These are phyloP conservation scores for Monilinia polystroma DNA, from an alignment of 2,329 filamentous ascomycete species.

Conservation along the genomic window DNA sequence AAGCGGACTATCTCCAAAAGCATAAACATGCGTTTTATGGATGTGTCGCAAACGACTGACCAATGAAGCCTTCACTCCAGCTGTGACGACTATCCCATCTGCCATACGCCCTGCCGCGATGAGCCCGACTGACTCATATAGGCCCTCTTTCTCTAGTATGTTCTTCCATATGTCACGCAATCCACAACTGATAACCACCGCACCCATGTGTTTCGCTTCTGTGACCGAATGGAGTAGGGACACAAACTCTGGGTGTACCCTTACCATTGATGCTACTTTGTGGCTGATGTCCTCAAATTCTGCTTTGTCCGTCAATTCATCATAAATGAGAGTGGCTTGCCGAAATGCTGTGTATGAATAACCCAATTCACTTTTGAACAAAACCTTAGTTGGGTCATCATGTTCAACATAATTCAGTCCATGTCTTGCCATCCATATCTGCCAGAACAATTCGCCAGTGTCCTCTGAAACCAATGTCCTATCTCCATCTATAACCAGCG, in stretches of 20 bases:
- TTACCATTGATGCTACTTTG: conserved; percentile 44
- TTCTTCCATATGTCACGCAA: conserved; percentile 54
- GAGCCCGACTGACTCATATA: conserved; percentile 48
- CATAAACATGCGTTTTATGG: conserved; percentile 47
- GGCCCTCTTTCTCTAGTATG: conserved; percentile 47
- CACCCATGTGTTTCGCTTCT: conserved; percentile 43
- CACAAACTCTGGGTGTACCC: conserved; percentile 50
- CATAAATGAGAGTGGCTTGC: conserved; percentile 54
- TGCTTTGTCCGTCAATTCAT: conserved; percentile 44
- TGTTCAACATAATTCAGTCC: conserved; percentile 19
- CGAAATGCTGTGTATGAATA: conserved; percentile 57
- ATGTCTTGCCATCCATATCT: conserved; percentile 26
- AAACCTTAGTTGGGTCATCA: conserved; percentile 41
- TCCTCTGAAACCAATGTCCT: conserved; percentile 54
- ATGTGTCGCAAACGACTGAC: conserved; percentile 44
- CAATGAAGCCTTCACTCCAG: conserved; percentile 50
- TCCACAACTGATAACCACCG: conserved; percentile 56
- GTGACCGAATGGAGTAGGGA: conserved; percentile 44
- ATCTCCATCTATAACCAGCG: conserved; percentile 59
- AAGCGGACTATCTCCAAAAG: conserved; percentile 59
- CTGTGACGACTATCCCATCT: conserved; percentile 52
- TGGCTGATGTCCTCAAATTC: conserved; percentile 49
- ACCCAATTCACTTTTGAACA: conserved; percentile 49
- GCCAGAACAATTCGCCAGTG: conserved; percentile 53
- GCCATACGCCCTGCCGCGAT: conserved; percentile 52